Base-by-base conservation (phyloP, 768 basidiomycete species). In the Arthromyces matolae region DNA sequence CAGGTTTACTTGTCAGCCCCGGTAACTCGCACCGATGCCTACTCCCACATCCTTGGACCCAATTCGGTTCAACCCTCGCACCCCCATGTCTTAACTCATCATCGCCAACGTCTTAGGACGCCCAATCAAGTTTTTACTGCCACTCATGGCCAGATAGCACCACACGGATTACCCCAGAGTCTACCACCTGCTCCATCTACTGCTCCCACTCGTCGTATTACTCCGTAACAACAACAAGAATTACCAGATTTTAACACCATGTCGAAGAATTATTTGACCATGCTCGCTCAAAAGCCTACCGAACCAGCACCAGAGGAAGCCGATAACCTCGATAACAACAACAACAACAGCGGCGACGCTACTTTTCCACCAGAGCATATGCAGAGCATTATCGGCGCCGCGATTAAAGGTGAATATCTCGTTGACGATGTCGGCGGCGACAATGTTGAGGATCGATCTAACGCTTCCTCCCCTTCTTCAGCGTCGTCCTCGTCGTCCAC, bases 101-200 rank as follows among this genome's bases (percentile, higher is more conserved):
- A 64, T 49, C 64, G 68, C 58, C 63, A 67, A 64, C 81, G 83
- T 86, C 85, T 70, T 66, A 70, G 80, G 83, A 84, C 86, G 71
- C 77, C 77, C 32, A 72, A 71, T 48, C 72, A 73, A 69, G 77
- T 86, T 56, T 86, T 86, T 60, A 67, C 71, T 59, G 78, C 78
- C 64, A 69, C 81, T 45, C 76, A 77, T 68, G 86, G 84, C 70
- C 71, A 86, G 47, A 82, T 85, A 58, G 73, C 81, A 60, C 86
- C 87, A 49, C 81, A 88, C 86, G 86, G 86, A 68, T 80, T 89
- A 62, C 86, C 87, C 51, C 78, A 81, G 56, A 77, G 73, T 53
- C 66, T 89, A 39, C 86, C 87, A 37, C 80, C 79, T 43, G 78
- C 80, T 47, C 86, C 86, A 51, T 76, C 79, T 45, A 79, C 80